Conservation (phyloP, 2,329 filamentous ascomycete species). For the Pseudonectria foliicola region DNA sequence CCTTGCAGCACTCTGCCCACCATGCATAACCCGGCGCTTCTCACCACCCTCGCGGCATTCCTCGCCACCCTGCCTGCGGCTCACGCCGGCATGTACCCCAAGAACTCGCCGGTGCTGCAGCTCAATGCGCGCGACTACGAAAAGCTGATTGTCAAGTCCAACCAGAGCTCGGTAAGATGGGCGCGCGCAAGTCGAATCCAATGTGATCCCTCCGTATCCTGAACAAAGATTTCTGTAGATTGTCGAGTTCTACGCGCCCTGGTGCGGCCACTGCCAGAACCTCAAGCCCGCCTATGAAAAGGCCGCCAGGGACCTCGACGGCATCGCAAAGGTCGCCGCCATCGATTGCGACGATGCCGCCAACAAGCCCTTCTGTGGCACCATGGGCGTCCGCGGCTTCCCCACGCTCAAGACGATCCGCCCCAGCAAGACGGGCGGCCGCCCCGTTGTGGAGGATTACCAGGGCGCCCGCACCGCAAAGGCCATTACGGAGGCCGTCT, state of each 20-base stretch:
- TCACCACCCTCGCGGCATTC: conserved; percentile 44
- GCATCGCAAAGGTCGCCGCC: conserved; percentile 88
- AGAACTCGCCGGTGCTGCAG: conserved; percentile 81
- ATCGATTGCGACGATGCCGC: conserved; percentile 89
- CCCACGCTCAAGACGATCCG: conserved; percentile 91
- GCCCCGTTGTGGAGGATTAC: conserved; percentile 85
- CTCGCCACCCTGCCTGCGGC: conserved; percentile 59
- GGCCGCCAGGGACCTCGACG: conserved; percentile 80
- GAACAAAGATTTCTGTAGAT: too few relatives aligned
- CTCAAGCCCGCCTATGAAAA: conserved; percentile 95
- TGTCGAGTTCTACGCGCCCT: conserved; percentile 89
- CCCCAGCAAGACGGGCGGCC: conserved; percentile 71
- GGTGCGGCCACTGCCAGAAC: conserved; percentile 96
- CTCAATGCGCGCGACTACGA: conserved; percentile 74
- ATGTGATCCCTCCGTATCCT: too few relatives aligned
- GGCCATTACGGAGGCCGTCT: conserved; percentile 77
- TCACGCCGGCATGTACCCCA: conserved; percentile 71
- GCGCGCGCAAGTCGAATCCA: too few relatives aligned
- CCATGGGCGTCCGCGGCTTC: conserved; percentile 87
- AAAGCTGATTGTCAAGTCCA: conserved; percentile 76
- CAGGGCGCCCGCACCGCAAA: conserved; percentile 77
- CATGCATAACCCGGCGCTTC: conserved; percentile 48
- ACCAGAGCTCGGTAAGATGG: conserved; percentile 79
- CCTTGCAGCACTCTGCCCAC: conserved; percentile 16
- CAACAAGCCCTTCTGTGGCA: conserved; percentile 82